These are phyloP conservation scores for Elongisporangium undulatum DNA, from an alignment of 352 stramenopile genomes.

Conservation along the genomic window DNA sequence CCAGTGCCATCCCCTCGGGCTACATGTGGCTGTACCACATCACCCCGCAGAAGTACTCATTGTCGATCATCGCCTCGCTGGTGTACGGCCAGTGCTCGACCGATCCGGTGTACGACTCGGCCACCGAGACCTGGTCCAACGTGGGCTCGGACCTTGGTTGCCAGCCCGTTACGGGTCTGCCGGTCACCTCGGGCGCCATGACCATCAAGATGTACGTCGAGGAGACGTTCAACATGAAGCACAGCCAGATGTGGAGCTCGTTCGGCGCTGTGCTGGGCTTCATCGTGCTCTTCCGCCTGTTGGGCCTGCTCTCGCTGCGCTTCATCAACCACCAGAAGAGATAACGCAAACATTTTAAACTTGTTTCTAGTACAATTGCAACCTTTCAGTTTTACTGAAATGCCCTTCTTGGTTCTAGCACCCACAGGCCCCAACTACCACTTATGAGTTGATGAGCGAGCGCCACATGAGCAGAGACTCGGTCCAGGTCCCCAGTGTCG, in stretches of 20 bases:
- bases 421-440: too few species aligned
- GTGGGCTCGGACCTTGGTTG: conserved; percentile 17
- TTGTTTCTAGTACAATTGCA: too few species aligned
- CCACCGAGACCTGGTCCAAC: background rate
- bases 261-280: conserved; percentile 11
- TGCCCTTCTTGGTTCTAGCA: too few species aligned
- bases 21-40: conserved; percentile 43
- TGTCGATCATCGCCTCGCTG: too few species aligned
- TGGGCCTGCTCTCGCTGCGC: conserved; percentile 22
- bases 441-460: too few species aligned
- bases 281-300: conserved; percentile 14
- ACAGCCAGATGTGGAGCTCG: conserved; percentile 16
- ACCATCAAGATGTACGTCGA: conserved; percentile 22
- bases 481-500: too few species aligned
- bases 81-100: too few species aligned
- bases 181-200: conserved; percentile 12
- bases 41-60: conserved; percentile 30
- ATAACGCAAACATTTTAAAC: too few species aligned
- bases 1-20: conserved; percentile 21
- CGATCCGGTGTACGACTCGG: too few species aligned
- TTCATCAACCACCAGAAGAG: conserved; percentile 35
- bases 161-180: conserved; percentile 12
- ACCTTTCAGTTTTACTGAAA: too few species aligned
- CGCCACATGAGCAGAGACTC: too few species aligned
- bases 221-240: conserved; percentile 15